phyloP scores from a whole-genome alignment of 352 stramenopile species.

The Globisporangium iwayamae region DNA sequence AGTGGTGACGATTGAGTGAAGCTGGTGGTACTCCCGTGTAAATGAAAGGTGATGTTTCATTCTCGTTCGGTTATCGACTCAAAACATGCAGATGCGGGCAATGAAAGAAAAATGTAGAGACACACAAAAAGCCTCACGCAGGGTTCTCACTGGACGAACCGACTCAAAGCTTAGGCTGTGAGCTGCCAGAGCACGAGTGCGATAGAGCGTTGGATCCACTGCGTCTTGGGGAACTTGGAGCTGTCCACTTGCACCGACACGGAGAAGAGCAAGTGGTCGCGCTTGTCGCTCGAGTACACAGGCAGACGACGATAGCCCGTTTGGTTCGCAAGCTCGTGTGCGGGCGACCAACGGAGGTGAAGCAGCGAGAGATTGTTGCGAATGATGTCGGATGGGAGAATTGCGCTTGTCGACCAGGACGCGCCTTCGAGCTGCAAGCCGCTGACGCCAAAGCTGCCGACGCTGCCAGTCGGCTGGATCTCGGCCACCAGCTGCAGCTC shows the following conservation, averaged over 20 bases:
- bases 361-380: conserved; percentile 62
- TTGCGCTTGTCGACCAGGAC: conserved; percentile 56
- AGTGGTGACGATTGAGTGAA: background rate
- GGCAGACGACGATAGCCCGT: conserved; percentile 51
- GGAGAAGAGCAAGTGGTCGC: conserved; percentile 79
- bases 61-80: background rate
- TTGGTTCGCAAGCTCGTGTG: conserved; percentile 24
- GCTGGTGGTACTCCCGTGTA: background rate
- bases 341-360: conserved; percentile 66
- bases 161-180: conserved; percentile 21
- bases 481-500: conserved; percentile 81
- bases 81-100: background rate
- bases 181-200: conserved; percentile 81
- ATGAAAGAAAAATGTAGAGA: conserved; percentile 11
- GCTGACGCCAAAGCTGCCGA: conserved; percentile 54
- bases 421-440: conserved; percentile 86
- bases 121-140: background rate
- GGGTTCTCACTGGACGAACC: background rate
- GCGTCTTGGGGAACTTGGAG: conserved; percentile 42
- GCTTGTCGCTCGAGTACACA: conserved; percentile 80
- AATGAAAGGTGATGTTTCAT: conserved; percentile 2
- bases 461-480: conserved; percentile 33
- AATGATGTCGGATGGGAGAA: conserved; percentile 75
- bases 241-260: conserved; percentile 63
- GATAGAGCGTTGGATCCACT: conserved; percentile 82